These are phyloP conservation scores for Marasmius tenuissimus DNA, from an alignment of 1,284 basidiomycete species.

Conservation along the genomic window DNA sequence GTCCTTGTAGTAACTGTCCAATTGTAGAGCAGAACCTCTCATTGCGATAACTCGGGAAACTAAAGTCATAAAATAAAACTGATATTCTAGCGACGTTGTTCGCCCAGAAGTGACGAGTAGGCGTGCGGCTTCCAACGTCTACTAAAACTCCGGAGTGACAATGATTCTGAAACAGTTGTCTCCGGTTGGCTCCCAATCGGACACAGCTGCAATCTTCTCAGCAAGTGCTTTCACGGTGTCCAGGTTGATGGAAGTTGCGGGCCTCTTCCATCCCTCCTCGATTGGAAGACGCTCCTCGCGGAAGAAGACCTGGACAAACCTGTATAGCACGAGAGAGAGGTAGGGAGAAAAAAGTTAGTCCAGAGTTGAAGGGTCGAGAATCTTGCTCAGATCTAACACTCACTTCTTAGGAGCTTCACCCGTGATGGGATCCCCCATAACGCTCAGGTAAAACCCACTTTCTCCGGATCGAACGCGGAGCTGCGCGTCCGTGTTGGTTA, in stretches of 20 bases:
- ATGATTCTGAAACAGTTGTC: too few species aligned
- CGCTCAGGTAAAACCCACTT: constrained; percentile 3
- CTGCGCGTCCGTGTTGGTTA: neutral
- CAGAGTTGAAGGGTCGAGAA: too few species aligned
- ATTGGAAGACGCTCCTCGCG: constrained; percentile 18
- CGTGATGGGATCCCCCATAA: neutral
- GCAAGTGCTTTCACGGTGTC: constrained; percentile 6
- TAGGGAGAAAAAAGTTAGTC: neutral
- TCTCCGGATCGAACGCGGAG: neutral
- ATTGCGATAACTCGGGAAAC: too few species aligned
- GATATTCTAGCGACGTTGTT: too few species aligned
- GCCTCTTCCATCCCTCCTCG: constrained; percentile 16
- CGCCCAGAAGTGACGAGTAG: too few species aligned
- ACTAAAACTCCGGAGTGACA: too few species aligned
- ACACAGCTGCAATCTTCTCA: neutral
- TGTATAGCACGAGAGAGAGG: neutral
- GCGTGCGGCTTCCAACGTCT: too few species aligned
- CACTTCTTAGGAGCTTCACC: constrained; percentile 6
- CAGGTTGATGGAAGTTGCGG: constrained; percentile 3
- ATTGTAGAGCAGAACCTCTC: too few species aligned
- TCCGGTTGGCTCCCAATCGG: constrained; percentile 5
- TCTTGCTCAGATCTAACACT: neutral
- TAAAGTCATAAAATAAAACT: too few species aligned
- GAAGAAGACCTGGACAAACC: constrained; percentile 20
- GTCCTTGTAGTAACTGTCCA: too few species aligned